These are phyloP conservation scores for Dipteronia dyeriana DNA, from an alignment of 345 rosid species.

Conservation along the genomic window DNA sequence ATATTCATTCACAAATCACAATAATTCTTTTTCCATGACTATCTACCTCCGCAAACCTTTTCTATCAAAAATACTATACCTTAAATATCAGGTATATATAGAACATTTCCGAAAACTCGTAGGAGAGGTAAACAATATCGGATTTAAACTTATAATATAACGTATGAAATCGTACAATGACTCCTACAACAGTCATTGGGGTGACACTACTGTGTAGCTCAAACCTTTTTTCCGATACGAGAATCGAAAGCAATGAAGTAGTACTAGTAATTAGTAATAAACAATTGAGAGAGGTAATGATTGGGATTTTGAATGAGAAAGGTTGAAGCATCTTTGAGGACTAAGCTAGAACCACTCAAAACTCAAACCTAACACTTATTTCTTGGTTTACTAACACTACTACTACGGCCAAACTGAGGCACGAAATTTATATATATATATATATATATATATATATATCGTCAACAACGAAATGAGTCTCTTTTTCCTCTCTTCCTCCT, in stretches of 20 bases:
- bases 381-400: conserved; percentile 36
- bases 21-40: not conserved
- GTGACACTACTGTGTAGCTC: too few relatives aligned
- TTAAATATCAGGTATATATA: too few relatives aligned
- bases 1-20: not conserved
- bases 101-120: too few relatives aligned
- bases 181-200: too few relatives aligned
- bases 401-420: not conserved
- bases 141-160: too few relatives aligned
- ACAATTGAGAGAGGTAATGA: conserved; percentile 19
- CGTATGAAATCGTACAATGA: too few relatives aligned
- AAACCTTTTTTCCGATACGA: too few relatives aligned
- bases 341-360: conserved; percentile 15
- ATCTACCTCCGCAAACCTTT: not conserved
- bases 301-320: conserved; percentile 18
- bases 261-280: too few relatives aligned
- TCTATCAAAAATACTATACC: too few relatives aligned
- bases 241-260: too few relatives aligned
- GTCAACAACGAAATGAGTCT: conserved; percentile 38
- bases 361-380: conserved; percentile 31
- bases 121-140: too few relatives aligned
- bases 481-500: conserved; percentile 3
- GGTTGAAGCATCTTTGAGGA: not conserved
- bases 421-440: too few relatives aligned
- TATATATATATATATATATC: not conserved